Conservation (phyloP, 106 monocot species). For the Gastrodia elata region DNA sequence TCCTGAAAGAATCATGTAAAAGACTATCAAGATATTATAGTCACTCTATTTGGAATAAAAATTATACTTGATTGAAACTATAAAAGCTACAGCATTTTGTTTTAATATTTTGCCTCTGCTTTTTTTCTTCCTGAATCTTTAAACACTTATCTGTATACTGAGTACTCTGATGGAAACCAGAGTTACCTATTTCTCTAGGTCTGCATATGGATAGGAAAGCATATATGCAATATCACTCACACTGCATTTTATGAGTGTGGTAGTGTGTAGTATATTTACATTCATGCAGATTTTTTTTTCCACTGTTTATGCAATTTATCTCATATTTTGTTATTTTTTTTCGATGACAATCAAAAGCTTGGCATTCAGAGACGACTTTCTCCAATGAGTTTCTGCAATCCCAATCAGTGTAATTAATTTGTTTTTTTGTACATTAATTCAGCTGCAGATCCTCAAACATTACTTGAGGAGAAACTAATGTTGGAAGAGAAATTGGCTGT, state of each 20-base stretch:
- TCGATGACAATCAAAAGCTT: background rate
- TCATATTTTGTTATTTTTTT: background rate
- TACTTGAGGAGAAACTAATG: conserved; percentile 75
- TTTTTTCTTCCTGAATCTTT: too few relatives aligned
- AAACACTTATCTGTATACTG: too few relatives aligned
- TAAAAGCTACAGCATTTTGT: too few relatives aligned
- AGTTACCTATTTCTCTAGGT: too few relatives aligned
- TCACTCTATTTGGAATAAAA: too few relatives aligned
- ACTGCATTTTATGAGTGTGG: background rate
- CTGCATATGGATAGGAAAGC: too few relatives aligned
- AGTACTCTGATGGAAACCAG: too few relatives aligned
- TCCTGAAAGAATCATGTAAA: too few relatives aligned
- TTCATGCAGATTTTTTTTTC: background rate
- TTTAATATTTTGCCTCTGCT: too few relatives aligned
- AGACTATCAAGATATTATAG: too few relatives aligned
- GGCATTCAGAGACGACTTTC: background rate
- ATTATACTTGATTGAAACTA: too few relatives aligned
- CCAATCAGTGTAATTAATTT: background rate
- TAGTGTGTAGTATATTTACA: background rate
- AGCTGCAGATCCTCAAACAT: conserved; percentile 92
- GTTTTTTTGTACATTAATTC: conserved; percentile 13
- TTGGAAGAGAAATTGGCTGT: conserved; percentile 78
- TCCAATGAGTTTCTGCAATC: background rate
- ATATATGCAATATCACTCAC: background rate
- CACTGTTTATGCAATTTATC: background rate